phyloP scores from a whole-genome alignment of 2,329 filamentous ascomycete genomes.

The Daldinia sp. region DNA sequence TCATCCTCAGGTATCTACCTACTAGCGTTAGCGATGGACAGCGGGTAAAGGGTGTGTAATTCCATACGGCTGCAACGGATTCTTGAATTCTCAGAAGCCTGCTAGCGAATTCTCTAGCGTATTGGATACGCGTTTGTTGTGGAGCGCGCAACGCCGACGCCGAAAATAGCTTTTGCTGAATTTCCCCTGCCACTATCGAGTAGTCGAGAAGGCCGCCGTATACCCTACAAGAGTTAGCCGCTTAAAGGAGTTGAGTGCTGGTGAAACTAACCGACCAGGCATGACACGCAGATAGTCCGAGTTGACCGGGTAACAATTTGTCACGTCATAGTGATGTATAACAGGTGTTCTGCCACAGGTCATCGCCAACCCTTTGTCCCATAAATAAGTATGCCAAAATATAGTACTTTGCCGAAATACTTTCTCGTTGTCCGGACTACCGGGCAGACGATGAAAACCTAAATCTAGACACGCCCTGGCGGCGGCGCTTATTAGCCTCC shows the following conservation, averaged over 20 bases:
- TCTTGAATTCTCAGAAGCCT: slow-evolving; percentile 29
- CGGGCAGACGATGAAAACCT: slow-evolving; percentile 42
- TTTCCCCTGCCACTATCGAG: slow-evolving; percentile 39
- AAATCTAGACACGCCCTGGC: slow-evolving; percentile 42
- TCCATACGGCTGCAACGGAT: slow-evolving; percentile 32
- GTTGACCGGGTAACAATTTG: slow-evolving; percentile 21
- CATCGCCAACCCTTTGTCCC: slow-evolving; percentile 45
- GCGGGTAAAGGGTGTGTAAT: background rate
- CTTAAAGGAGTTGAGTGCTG: background rate
- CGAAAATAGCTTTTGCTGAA: slow-evolving; percentile 41
- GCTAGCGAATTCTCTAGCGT: slow-evolving; percentile 34
- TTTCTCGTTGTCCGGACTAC: background rate
- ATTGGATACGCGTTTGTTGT: slow-evolving; percentile 32
- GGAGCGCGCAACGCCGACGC: slow-evolving; percentile 37
- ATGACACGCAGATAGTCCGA: background rate
- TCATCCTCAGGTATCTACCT: slow-evolving; percentile 18
- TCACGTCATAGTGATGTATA: slow-evolving; percentile 44
- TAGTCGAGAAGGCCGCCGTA: slow-evolving; percentile 38
- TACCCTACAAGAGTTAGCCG: slow-evolving; percentile 30
- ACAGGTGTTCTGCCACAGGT: slow-evolving; percentile 42
- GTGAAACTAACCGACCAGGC: slow-evolving; percentile 10
- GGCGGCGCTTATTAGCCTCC: slow-evolving; percentile 41
- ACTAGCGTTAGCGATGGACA: slow-evolving; percentile 7
- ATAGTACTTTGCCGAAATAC: slow-evolving; percentile 27
- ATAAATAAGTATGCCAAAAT: slow-evolving; percentile 45